Conservation (phyloP, 345 rosid genomes). For the Dipteronia sinensis region DNA sequence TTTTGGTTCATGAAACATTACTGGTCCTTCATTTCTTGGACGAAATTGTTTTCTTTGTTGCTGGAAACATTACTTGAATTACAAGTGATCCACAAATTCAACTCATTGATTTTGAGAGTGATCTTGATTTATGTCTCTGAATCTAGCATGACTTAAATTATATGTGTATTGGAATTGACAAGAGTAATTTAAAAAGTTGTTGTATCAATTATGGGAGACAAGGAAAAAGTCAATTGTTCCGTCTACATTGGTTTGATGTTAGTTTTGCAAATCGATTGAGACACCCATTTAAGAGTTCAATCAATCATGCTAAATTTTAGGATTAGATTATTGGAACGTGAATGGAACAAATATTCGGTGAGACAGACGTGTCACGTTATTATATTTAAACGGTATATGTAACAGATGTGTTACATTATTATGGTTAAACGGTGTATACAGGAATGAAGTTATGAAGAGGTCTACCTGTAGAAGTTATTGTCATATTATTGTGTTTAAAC, state of each 20-base stretch:
- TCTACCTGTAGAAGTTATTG: no score
- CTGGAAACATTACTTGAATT: neutral
- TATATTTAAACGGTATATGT: no score
- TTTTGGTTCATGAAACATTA: neutral
- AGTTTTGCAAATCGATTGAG: neutral
- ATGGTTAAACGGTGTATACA: no score
- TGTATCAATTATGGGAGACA: conserved; percentile 3
- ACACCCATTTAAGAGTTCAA: neutral
- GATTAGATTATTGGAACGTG: neutral
- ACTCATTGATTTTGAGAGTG: neutral
- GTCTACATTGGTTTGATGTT: neutral
- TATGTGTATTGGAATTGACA: no score
- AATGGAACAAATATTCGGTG: neutral
- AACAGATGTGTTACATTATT: no score
- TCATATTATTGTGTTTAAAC: no score
- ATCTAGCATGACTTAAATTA: no score
- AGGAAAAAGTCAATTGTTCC: neutral
- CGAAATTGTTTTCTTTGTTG: neutral
- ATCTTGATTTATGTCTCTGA: no score
- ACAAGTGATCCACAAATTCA: neutral
- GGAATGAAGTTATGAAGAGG: no score
- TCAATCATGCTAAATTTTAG: neutral
- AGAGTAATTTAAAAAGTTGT: neutral
- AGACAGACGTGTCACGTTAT: no score
- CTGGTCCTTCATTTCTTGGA: neutral